Evolutionary conservation across 2,329 filamentous ascomycete genomes (phyloP).

Genomic region (Talaromyces sp.): DNA sequence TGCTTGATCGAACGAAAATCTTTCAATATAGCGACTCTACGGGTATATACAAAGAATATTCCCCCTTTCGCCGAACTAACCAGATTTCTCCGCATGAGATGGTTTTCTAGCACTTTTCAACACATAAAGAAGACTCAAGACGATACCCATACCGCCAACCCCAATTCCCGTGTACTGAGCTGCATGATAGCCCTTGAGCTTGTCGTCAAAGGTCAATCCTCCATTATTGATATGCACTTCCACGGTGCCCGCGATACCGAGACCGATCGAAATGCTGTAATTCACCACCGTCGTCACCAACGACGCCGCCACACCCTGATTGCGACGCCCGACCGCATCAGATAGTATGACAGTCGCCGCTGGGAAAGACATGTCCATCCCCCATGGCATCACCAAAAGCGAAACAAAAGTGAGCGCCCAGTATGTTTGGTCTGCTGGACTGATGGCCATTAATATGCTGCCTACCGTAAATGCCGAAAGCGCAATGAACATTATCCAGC

Average conservation of each 20-base stretch:
- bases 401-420: constrained; percentile 39
- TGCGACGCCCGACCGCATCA: constrained; percentile 47
- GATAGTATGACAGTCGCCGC: constrained; percentile 61
- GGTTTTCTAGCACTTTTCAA: neutral
- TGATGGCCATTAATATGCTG: constrained; percentile 39
- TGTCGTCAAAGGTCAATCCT: constrained; percentile 27
- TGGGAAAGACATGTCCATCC: constrained; percentile 62
- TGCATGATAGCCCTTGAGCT: constrained; percentile 38
- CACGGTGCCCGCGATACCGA: constrained; percentile 65
- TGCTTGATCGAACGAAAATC: neutral
- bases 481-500: constrained; percentile 37
- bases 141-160: constrained; percentile 27
- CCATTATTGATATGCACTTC: constrained; percentile 49
- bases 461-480: constrained; percentile 35
- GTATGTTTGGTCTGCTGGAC: constrained; percentile 41
- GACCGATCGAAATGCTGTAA: constrained; percentile 64
- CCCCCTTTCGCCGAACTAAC: neutral
- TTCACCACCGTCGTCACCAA: constrained; percentile 65
- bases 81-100: neutral
- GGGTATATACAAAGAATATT: neutral
- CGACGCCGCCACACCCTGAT: constrained; percentile 54
- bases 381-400: constrained; percentile 30
- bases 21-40: neutral
- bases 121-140: constrained; percentile 18
- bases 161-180: constrained; percentile 42